Conservation (phyloP, 2,329 filamentous ascomycete genomes). For the Stemphylium beticola region DNA sequence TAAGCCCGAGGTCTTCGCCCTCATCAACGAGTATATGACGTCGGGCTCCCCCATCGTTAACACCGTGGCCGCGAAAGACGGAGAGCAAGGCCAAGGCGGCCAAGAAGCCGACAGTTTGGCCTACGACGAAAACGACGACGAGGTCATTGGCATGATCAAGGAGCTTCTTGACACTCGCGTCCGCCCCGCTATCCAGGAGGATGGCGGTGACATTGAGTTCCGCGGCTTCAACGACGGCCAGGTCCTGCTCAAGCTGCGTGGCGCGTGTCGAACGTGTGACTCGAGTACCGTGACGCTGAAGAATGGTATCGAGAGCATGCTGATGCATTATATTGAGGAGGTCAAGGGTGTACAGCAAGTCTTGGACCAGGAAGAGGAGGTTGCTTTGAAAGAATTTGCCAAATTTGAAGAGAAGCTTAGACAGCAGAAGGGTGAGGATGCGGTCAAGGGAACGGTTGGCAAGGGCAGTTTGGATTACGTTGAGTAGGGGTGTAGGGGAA, state of each 20-base stretch:
- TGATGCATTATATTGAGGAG: conserved; percentile 93
- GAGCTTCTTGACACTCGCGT: conserved; percentile 95
- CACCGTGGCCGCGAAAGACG: conserved; percentile 65
- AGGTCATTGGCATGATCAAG: conserved; percentile 98
- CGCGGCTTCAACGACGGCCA: conserved; percentile 85
- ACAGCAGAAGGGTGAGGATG: conserved; percentile 62
- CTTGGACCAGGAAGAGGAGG: conserved; percentile 88
- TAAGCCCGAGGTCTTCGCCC: conserved; percentile 90
- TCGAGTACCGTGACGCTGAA: conserved; percentile 96
- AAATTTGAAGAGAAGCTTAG: conserved; percentile 89
- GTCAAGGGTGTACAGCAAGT: conserved; percentile 92
- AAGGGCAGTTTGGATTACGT: conserved; percentile 62
- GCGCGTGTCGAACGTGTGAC: conserved; percentile 94
- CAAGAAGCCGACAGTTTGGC: conserved; percentile 71
- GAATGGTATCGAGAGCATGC: conserved; percentile 97
- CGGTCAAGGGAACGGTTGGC: conserved; percentile 57
- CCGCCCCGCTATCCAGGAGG: conserved; percentile 93
- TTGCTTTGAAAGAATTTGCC: conserved; percentile 84
- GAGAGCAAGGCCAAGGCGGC: conserved; percentile 58
- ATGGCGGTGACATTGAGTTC: conserved; percentile 97
- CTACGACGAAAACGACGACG: conserved; percentile 89
- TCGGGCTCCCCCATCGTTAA: conserved; percentile 82
- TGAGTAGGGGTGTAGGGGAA: conserved; percentile 24
- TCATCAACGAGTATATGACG: conserved; percentile 92
- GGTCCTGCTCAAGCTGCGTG: conserved; percentile 85